These are phyloP conservation scores for Dactylorhiza incarnata DNA, from an alignment of 106 monocot species.

Conservation along the genomic window DNA sequence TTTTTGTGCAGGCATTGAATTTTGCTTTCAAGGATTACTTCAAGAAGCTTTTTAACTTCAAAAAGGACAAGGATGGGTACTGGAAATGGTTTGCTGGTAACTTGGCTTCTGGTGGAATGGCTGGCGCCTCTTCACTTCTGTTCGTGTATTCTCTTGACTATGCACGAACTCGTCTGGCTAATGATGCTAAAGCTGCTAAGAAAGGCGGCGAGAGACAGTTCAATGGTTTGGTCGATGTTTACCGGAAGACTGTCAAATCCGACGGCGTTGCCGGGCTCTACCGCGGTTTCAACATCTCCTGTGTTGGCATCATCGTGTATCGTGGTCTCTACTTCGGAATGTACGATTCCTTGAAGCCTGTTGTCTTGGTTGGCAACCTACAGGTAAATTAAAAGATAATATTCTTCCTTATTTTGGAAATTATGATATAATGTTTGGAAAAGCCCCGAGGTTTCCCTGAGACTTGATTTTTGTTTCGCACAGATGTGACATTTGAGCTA, in stretches of 20 bases:
- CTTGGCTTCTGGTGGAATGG: slow-evolving; percentile 16
- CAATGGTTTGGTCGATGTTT: slow-evolving; percentile 19
- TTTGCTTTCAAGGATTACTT: slow-evolving; percentile 27
- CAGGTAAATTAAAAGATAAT: slow-evolving; percentile 1
- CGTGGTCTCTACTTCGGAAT: slow-evolving; percentile 22
- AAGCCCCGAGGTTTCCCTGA: background rate
- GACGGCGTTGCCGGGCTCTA: slow-evolving; percentile 19
- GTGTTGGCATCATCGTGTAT: slow-evolving; percentile 22
- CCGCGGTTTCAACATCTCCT: slow-evolving; percentile 21
- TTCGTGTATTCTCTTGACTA: slow-evolving; percentile 23
- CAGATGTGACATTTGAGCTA: background rate
- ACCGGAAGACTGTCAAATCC: slow-evolving; percentile 13
- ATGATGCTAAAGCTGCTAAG: slow-evolving; percentile 19
- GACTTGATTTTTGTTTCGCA: background rate
- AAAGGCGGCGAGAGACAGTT: slow-evolving; percentile 24
- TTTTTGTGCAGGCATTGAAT: slow-evolving; percentile 9
- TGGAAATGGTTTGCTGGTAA: slow-evolving; percentile 27
- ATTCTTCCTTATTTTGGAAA: too few relatives aligned
- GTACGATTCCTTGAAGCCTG: slow-evolving; percentile 22
- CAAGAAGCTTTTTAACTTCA: slow-evolving; percentile 24
- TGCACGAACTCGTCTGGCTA: slow-evolving; percentile 16
- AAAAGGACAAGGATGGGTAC: slow-evolving; percentile 25
- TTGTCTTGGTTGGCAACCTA: slow-evolving; percentile 5
- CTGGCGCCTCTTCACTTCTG: slow-evolving; percentile 16
- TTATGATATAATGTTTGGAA: too few relatives aligned